Evolutionary conservation across 2,329 filamentous ascomycete genomes (phyloP), one percentile per base, ranked within the genome.

Genomic region (Aspergillus pseudotamarii): DNA sequence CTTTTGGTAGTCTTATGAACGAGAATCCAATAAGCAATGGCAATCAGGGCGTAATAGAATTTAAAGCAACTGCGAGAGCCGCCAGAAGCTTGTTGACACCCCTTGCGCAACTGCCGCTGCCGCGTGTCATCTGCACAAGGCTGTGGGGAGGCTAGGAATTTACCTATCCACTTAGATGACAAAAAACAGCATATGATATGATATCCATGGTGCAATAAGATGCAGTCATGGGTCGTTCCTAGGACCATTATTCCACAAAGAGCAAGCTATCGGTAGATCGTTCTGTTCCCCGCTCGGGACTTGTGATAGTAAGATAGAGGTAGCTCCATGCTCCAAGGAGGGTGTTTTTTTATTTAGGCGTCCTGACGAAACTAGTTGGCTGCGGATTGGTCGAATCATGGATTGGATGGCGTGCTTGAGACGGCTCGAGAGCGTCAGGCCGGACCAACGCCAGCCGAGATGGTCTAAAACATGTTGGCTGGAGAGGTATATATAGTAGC

Each of bases 321-420:
- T 57, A 12, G 21, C 5, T 8, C 50, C 4, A 53, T 32, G 41
- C 6, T 45, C 36, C 38, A 59, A 41, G 21, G 28, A 28, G n/a
- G 26, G 2, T 10, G 16, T 41, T 41, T 6, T 41, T 41, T n/a
- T 41, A 41, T 41, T 16, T 34, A 19, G 46, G 10, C 34, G 60
- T 16, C 55, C 36, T 26, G 48, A 41, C 38, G 23, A 12, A 21
- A 30, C 30, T 59, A 38, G 56, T 62, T 62, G 56, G 56, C 53
- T 62, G 55, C 41, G 38, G 55, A 62, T 62, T 38, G 56, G 60
- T 41, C 51, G 30, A 23, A 53, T 41, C n/a, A 30, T 23, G 38
- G 57, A 34, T 19, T 23, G 28, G 60, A 62, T 62, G 60, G 51
- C 60, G 56, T 62, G 60, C 38, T 62, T 28, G 48, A 36, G 34